phyloP scores from a whole-genome alignment of 2,329 filamentous ascomycete genomes.

The Colletotrichum shisoi region DNA sequence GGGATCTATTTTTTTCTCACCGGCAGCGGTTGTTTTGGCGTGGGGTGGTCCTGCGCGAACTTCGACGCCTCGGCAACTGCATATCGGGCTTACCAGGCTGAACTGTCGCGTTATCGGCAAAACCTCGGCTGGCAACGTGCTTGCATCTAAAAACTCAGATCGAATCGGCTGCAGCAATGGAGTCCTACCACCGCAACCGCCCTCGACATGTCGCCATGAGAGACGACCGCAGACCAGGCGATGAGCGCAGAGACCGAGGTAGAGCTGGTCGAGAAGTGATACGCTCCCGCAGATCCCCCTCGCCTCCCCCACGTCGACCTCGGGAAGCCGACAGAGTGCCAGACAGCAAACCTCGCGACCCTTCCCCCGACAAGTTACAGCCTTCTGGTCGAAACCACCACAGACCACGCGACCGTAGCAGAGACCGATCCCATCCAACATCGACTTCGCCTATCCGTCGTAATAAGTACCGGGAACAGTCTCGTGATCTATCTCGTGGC shows the following conservation, averaged over 20 bases:
- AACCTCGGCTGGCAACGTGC: constrained; percentile 37
- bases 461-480: constrained; percentile 28
- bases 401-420: constrained; percentile 37
- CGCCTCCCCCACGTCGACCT: constrained; percentile 42
- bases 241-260: constrained; percentile 53
- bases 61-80: constrained; percentile 30
- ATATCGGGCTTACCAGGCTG: constrained; percentile 29
- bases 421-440: constrained; percentile 46
- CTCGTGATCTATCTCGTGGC: constrained; percentile 33
- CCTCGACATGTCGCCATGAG: constrained; percentile 53
- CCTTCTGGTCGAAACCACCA: constrained; percentile 35
- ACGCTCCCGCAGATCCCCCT: constrained; percentile 48
- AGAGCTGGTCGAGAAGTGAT: constrained; percentile 51
- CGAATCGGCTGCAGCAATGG: constrained; percentile 36
- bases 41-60: constrained; percentile 16
- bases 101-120: constrained; percentile 38
- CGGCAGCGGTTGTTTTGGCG: constrained; percentile 1
- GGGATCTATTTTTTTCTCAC: neutral
- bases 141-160: constrained; percentile 41
- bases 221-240: constrained; percentile 53
- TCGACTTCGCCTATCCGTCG: constrained; percentile 38
- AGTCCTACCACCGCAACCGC: constrained; percentile 35
- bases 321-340: constrained; percentile 44
- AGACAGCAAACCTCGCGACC: constrained; percentile 37
- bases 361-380: constrained; percentile 34